Percentiles rank a stretch among this genome's conserved stretches.
phyloP scores from a whole-genome alignment of 2,329 filamentous ascomycete genomes.

The Alternaria gansuensis region DNA sequence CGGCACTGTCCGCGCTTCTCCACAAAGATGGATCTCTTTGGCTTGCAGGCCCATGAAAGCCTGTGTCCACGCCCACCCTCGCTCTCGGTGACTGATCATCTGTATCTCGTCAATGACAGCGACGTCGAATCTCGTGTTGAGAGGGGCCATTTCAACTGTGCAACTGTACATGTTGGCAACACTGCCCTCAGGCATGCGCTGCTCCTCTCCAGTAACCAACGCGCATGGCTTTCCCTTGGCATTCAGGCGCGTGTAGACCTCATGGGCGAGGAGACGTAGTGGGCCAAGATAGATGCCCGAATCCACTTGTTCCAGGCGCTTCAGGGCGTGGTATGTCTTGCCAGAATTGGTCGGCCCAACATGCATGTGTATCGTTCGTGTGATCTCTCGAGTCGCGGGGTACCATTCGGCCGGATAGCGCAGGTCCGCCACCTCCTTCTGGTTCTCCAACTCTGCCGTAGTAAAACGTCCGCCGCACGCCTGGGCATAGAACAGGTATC shows the following conservation, averaged over 20 bases:
- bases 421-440: conserved; percentile 72
- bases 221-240: conserved; percentile 80
- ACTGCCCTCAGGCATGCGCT: conserved; percentile 68
- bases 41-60: conserved; percentile 87
- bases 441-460: conserved; percentile 48
- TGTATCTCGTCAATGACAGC: conserved; percentile 99
- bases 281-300: conserved; percentile 91
- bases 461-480: conserved; percentile 48
- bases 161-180: conserved; percentile 73
- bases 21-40: conserved; percentile 90
- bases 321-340: conserved; percentile 93
- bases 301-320: conserved; percentile 78
- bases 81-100: conserved; percentile 83
- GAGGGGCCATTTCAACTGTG: conserved; percentile 88
- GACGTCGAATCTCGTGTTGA: conserved; percentile 75
- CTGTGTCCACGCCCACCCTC: conserved; percentile 95
- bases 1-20: conserved; percentile 82
- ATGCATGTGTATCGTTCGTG: conserved; percentile 87
- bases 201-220: conserved; percentile 90
- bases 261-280: conserved; percentile 85
- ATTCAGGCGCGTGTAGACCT: conserved; percentile 88
- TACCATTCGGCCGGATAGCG: conserved; percentile 94
- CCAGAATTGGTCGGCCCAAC: conserved; percentile 98
- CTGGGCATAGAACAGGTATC: conserved; percentile 69
- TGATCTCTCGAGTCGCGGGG: conserved; percentile 79